Evolutionary conservation across 768 basidiomycete genomes (phyloP), one percentile per base, ranked within the genome.

Genomic region (Lactarius evosmus): DNA sequence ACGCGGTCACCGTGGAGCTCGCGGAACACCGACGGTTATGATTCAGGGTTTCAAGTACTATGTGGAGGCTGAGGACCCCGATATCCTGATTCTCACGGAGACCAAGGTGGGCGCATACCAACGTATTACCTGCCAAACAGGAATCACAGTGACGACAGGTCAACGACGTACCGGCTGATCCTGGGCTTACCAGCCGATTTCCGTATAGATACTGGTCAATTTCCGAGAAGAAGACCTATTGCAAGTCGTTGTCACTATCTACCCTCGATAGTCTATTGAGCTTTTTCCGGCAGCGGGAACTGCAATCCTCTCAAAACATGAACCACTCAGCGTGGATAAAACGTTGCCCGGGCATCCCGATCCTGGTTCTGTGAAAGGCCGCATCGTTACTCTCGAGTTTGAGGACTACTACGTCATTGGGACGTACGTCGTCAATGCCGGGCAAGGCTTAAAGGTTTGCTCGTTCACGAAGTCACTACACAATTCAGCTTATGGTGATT

Each of bases 341-440:
- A 83, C 80, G 1, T 79, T 95, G n/a, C 90, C 92, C 2, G 85
- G 86, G 2, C 88, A 93, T 74, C 87, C 88, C 9, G 79, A 89
- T 60, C 80, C 86, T 6, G 73, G 73, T 4, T 72, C 75, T 3
- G 82, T 89, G 61, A 89, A 91, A 72, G 89, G 93, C 19, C 84
- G 93, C 27, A 87, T 93, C 46, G 73, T 92, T 34, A 92, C 89
- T 1, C 75, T 94, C n/a, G 93, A 95, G 72, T 95, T 90, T 67
- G 80, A 82, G 49, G 80, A 77, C 41, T 82, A 75, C 55, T 94
- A 85, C 66, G 68, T 95, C 7, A 77, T 95, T 34, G 88, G 87
- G 14, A 91, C 91, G 19, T 95, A 95, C 67, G 89, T 91, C 33
- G 85, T 89, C 11, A 95, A 95, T 66, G 93, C 93, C 1, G 93